Conservation (phyloP, 495 filamentous ascomycete species). For the Trichocladium antarcticum region DNA sequence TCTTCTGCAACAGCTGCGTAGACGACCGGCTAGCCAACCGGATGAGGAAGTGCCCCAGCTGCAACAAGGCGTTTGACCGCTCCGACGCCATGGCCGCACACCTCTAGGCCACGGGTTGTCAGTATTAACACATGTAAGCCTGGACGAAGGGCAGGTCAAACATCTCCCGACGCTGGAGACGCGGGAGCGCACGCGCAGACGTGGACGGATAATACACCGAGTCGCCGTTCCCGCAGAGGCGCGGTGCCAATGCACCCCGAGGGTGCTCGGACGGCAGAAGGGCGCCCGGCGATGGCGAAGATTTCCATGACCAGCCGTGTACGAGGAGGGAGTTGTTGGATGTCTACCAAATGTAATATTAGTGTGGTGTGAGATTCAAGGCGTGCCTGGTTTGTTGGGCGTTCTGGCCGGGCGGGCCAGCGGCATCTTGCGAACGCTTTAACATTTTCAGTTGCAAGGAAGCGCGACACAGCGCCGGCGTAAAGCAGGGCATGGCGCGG, state of each 20-base stretch:
- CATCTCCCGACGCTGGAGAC: background rate
- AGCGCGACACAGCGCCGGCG: constrained; percentile 10
- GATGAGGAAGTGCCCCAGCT: constrained; percentile 89
- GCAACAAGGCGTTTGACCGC: constrained; percentile 77
- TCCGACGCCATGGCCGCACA: constrained; percentile 69
- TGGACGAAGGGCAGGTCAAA: background rate
- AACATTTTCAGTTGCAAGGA: background rate
- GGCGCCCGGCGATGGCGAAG: too few species aligned
- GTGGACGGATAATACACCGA: background rate
- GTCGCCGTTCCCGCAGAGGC: too few species aligned
- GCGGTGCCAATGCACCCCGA: too few species aligned
- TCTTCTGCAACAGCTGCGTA: constrained; percentile 84
- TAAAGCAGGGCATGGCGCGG: constrained; percentile 10
- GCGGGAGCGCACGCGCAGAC: background rate
- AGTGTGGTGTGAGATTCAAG: background rate
- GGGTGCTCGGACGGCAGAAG: too few species aligned
- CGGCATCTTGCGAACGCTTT: background rate
- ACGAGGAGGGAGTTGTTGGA: background rate
- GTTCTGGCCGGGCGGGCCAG: background rate
- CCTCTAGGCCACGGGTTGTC: constrained; percentile 11
- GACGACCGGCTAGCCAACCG: constrained; percentile 77
- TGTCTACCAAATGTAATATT: constrained; percentile 3
- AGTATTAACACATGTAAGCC: too few species aligned
- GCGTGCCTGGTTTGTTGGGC: background rate
- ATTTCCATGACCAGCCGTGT: background rate